Evolutionary conservation across 2,329 filamentous ascomycete species (phyloP).

Genomic region (Monilinia vaccinii-corymbosi): DNA sequence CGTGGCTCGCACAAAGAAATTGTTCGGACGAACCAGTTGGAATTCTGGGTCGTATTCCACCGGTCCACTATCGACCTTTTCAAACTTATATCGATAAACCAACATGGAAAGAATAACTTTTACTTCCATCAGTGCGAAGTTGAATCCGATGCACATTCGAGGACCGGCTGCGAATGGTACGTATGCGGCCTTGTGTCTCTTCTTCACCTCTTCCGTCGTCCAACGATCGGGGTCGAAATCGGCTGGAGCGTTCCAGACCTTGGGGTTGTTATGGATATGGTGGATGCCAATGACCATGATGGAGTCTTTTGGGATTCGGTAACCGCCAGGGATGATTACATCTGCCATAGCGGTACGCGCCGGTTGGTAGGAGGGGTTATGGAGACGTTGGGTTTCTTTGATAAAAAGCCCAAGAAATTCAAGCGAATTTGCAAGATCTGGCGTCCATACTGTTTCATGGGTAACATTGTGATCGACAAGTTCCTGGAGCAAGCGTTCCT

Average conservation of each 20-base stretch:
- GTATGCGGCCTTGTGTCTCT: constrained; percentile 23
- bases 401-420: constrained; percentile 35
- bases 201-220: constrained; percentile 16
- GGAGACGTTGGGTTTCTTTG: constrained; percentile 37
- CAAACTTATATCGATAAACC: constrained; percentile 32
- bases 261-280: constrained; percentile 20
- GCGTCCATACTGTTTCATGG: constrained; percentile 28
- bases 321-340: constrained; percentile 37
- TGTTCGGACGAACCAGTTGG: constrained; percentile 33
- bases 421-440: constrained; percentile 31
- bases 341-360: constrained; percentile 37
- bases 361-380: constrained; percentile 40
- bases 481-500: constrained; percentile 38
- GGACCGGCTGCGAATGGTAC: constrained; percentile 32
- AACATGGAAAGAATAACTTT: constrained; percentile 32
- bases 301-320: constrained; percentile 33
- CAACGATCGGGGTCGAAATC: constrained; percentile 20
- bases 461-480: constrained; percentile 32
- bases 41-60: constrained; percentile 35
- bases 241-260: constrained; percentile 16
- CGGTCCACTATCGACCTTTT: constrained; percentile 27
- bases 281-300: constrained; percentile 20
- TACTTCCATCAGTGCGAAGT: constrained; percentile 33
- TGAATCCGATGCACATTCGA: constrained; percentile 34
- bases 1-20: constrained; percentile 28